phyloP scores from a whole-genome alignment of 441 rosid species.

The Pelargonium myrrhifolium region DNA sequence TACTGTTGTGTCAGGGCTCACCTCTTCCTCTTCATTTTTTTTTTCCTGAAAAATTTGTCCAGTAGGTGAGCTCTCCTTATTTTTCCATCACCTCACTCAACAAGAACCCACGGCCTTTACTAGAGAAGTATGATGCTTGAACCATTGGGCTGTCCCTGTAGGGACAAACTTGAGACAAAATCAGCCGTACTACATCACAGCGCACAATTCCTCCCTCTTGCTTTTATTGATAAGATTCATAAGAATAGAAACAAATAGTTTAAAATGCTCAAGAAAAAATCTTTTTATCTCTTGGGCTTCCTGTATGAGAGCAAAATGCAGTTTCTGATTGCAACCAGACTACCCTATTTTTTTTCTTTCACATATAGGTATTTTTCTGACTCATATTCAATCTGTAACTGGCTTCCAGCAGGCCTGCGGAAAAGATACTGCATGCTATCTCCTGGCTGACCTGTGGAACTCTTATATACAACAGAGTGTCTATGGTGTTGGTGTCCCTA shows the following conservation, averaged over 20 bases:
- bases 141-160: too few relatives aligned
- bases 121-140: too few relatives aligned
- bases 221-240: neutral
- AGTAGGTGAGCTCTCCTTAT: too few relatives aligned
- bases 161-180: too few relatives aligned
- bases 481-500: slow-evolving; percentile 5
- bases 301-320: neutral
- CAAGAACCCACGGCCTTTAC: too few relatives aligned
- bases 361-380: neutral
- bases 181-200: too few relatives aligned
- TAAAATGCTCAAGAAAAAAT: neutral
- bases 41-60: too few relatives aligned
- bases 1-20: neutral
- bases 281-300: neutral
- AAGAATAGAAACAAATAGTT: neutral
- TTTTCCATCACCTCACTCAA: too few relatives aligned
- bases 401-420: neutral
- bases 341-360: neutral
- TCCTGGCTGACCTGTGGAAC: neutral
- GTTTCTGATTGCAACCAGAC: neutral
- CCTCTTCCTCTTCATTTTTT: neutral
- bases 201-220: too few relatives aligned
- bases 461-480: neutral
- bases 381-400: slow-evolving; percentile 2
- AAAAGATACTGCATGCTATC: neutral